Percentiles rank a stretch among this genome's conserved stretches.
Conservation (phyloP, 768 basidiomycete species). For the button mushroom (Agaricus bisporus) region DNA sequence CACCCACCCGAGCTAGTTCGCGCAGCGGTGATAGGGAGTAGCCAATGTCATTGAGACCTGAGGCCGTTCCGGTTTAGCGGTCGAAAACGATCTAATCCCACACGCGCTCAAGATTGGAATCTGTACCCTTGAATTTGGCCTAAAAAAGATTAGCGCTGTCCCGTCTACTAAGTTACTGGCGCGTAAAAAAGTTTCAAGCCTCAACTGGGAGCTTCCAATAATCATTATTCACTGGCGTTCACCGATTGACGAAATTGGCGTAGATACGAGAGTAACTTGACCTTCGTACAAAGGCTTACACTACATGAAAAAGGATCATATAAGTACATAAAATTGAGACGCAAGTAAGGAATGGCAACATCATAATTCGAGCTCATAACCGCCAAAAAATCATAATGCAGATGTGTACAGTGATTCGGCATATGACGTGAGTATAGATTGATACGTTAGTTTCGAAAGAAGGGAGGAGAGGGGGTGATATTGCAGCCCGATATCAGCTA, state of each 20-base stretch:
- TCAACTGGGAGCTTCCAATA: no score
- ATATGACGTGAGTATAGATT: not conserved
- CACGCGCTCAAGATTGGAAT: no score
- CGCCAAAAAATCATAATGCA: not conserved
- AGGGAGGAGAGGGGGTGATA: not conserved
- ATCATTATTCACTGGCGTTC: not conserved
- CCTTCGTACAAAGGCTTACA: not conserved
- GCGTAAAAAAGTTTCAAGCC: no score
- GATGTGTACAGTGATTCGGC: slow-evolving; percentile 5
- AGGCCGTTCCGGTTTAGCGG: no score
- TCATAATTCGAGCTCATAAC: not conserved
- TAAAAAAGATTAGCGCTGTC: no score
- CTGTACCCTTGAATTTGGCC: no score
- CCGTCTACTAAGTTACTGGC: no score
- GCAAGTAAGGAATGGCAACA: not conserved
- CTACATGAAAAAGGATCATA: not conserved
- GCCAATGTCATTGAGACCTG: no score
- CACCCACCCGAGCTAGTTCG: no score
- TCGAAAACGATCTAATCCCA: no score
- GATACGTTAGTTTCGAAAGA: not conserved
- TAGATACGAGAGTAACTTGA: no score
- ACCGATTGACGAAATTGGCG: not conserved
- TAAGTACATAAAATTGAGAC: not conserved
- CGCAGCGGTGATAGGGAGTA: no score
- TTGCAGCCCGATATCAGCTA: not conserved